phyloP scores from a whole-genome alignment of 2,329 filamentous ascomycete species.

The Lasiodiplodia citricola region DNA sequence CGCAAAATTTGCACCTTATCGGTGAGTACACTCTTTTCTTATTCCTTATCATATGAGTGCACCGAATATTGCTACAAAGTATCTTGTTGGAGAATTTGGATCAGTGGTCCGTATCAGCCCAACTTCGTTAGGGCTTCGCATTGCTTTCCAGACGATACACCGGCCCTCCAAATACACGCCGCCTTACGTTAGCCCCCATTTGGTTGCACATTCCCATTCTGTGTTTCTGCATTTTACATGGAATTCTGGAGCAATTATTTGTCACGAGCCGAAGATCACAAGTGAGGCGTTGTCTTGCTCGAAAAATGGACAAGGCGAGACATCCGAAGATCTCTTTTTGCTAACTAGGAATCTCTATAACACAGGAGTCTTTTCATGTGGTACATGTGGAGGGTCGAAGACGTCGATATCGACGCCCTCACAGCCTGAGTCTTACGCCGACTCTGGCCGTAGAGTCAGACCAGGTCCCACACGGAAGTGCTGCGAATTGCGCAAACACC shows the following conservation, averaged over 20 bases:
- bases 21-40: constrained; percentile 50
- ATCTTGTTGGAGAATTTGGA: not conserved
- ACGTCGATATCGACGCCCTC: constrained; percentile 71
- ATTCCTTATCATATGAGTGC: not conserved
- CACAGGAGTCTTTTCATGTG: constrained; percentile 89
- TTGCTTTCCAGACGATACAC: not conserved
- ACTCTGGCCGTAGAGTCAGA: not conserved
- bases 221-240: not conserved
- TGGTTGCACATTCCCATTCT: not conserved
- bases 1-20: constrained; percentile 81
- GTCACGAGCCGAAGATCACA: constrained; percentile 1
- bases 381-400: constrained; percentile 93
- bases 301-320: constrained; percentile 6
- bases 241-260: not conserved
- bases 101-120: not conserved
- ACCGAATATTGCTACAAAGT: not conserved
- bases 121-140: not conserved
- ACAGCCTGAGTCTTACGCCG: not conserved
- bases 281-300: constrained; percentile 8
- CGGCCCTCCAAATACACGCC: not conserved
- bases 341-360: constrained; percentile 2
- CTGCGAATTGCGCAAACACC: not conserved
- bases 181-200: not conserved
- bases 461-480: not conserved
- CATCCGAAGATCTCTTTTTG: constrained; percentile 1